Base-by-base conservation (phyloP, 495 filamentous ascomycete genomes). In the Penicillium cinerascens region DNA sequence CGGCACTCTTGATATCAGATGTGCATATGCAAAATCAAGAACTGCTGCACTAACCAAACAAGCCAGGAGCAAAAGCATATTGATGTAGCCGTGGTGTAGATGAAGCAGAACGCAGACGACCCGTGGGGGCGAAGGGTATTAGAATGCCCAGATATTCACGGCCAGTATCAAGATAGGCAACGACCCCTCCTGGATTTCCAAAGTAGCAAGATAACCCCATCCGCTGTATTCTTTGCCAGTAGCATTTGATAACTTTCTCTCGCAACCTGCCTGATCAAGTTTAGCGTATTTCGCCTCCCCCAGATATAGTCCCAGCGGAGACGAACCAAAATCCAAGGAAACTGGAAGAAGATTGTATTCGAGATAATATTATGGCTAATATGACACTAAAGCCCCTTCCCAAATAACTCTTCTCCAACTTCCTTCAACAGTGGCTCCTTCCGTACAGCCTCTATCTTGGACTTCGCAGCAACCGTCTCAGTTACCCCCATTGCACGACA, bases 401-500 rank as follows among this genome's bases (percentile, higher is more conserved):
- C 66, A 35, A 81, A 64, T 50, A 83, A 62, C 47, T 72, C 70
- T 20, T 63, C 59, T 17, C 73, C 82, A 40, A 91, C 71, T 64
- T 88, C 86, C 36, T 70, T 71, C 2, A 88, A 55, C 44, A 91
- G 61, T 18, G 72, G 56, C 64, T 89, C 78, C 26, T 77, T 68
- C 9, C 71, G 64, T 37, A 88, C 76, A 5, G 68, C 60, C 52
- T 75, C 70, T 22, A 77, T 51, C 18, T 65, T 52, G 53, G 65
- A 70, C 69, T 89, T 86, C 8, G 52, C 75, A 23, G 70, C 42
- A 11, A 92, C 71, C 6, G 77, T 80, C 16, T 78, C 81, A 26
- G 70, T 65, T 0, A 87, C 87, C 58, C 87, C 86, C 79, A 93
- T 82, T 25, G 78, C 82, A 51, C 79, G 77, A 65, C 89, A 78